phyloP scores from a whole-genome alignment of 495 filamentous ascomycete species.

The Parathielavia hyrcaniae region DNA sequence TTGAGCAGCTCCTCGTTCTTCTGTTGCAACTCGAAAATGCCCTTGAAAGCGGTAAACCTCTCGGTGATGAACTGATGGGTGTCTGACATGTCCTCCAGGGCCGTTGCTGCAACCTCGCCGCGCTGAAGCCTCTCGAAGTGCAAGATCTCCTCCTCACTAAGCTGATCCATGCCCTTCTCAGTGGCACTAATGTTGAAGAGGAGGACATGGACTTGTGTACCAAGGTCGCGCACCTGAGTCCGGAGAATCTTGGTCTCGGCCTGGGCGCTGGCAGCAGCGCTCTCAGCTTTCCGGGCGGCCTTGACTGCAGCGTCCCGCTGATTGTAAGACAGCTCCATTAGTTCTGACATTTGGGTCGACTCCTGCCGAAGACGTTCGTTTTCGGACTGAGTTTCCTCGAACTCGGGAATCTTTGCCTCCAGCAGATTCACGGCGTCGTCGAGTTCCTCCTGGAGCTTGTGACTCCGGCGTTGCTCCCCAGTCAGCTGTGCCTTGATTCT shows the following conservation, averaged over 20 bases:
- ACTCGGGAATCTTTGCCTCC: slow-evolving; percentile 62
- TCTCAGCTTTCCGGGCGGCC: slow-evolving; percentile 64
- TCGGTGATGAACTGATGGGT: slow-evolving; percentile 83
- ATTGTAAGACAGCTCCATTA: slow-evolving; percentile 54
- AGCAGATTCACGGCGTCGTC: slow-evolving; percentile 70
- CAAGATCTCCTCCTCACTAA: slow-evolving; percentile 56
- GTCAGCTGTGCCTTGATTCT: slow-evolving; percentile 49
- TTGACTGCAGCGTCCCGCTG: slow-evolving; percentile 54
- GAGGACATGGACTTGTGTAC: slow-evolving; percentile 80
- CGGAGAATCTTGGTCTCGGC: slow-evolving; percentile 74
- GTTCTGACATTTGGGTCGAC: slow-evolving; percentile 71
- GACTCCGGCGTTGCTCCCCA: slow-evolving; percentile 61
- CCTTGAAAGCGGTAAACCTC: slow-evolving; percentile 73
- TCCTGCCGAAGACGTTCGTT: slow-evolving; percentile 63
- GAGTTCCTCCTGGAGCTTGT: slow-evolving; percentile 63
- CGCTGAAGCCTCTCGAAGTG: slow-evolving; percentile 68
- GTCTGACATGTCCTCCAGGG: slow-evolving; percentile 63
- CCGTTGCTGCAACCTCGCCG: slow-evolving; percentile 55
- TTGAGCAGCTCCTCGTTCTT: slow-evolving; percentile 79
- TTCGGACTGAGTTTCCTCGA: slow-evolving; percentile 61
- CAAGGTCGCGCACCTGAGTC: slow-evolving; percentile 84
- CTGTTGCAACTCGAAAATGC: slow-evolving; percentile 76
- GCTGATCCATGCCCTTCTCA: slow-evolving; percentile 68
- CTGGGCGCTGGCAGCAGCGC: slow-evolving; percentile 59
- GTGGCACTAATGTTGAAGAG: slow-evolving; percentile 71